Conservation (phyloP, 345 rosid species). For the Arabidopsis suecica region DNA sequence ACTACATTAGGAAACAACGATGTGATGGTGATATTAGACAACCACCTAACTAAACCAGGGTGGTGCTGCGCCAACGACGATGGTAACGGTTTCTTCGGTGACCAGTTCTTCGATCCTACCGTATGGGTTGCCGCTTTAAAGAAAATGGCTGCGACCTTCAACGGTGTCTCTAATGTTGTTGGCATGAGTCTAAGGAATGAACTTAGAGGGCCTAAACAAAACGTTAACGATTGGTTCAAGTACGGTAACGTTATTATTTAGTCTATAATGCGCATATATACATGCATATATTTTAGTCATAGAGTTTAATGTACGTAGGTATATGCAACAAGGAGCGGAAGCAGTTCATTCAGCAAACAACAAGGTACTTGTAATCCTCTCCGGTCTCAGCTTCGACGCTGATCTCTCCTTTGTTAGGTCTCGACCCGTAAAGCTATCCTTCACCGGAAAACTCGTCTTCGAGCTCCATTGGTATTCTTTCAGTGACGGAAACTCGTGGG, state of each 20-base stretch:
- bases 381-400: slow-evolving; percentile 77
- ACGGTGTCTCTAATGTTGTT: slow-evolving; percentile 65
- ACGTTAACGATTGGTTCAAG: slow-evolving; percentile 85
- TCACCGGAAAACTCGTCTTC: slow-evolving; percentile 68
- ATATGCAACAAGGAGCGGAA: slow-evolving; percentile 91
- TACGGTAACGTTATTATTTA: slow-evolving; percentile 42
- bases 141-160: slow-evolving; percentile 71
- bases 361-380: slow-evolving; percentile 82
- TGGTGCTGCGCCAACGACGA: slow-evolving; percentile 87
- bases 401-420: slow-evolving; percentile 68
- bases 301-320: slow-evolving; percentile 39
- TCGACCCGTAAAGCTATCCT: slow-evolving; percentile 56
- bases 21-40: slow-evolving; percentile 91
- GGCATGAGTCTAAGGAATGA: slow-evolving; percentile 98
- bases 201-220: slow-evolving; percentile 86
- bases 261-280: neutral
- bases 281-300: neutral
- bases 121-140: slow-evolving; percentile 72
- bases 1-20: slow-evolving; percentile 66
- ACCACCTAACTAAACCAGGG: slow-evolving; percentile 89
- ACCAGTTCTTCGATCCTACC: slow-evolving; percentile 71
- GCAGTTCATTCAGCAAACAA: slow-evolving; percentile 89
- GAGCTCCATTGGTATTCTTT: slow-evolving; percentile 91
- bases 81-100: slow-evolving; percentile 98
- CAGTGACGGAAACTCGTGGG: slow-evolving; percentile 77